Evolutionary conservation across 2,329 filamentous ascomycete genomes (phyloP).

Genomic region (Cercospora sojina): DNA sequence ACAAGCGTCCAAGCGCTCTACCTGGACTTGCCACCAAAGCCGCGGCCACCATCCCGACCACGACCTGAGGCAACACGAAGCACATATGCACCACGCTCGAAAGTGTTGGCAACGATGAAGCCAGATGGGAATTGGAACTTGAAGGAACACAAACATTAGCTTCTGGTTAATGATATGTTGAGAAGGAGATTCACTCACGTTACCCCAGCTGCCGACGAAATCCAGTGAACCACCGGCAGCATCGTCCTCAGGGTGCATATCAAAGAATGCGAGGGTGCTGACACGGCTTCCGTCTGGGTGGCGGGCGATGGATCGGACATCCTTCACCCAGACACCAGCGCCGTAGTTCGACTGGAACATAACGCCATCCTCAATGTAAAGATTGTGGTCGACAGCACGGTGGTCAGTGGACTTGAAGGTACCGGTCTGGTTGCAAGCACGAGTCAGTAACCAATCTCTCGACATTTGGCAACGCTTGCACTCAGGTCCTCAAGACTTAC

Average conservation of each 20-base stretch:
- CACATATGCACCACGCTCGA: conserved; percentile 50
- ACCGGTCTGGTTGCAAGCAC: conserved; percentile 43
- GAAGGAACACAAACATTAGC: background rate
- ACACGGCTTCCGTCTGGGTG: conserved; percentile 49
- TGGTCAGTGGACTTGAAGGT: conserved; percentile 38
- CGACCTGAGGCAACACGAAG: conserved; percentile 24
- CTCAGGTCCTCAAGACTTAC: background rate
- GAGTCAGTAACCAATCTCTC: background rate
- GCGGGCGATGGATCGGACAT: conserved; percentile 38
- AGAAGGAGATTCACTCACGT: conserved; percentile 14
- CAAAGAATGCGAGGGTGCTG: conserved; percentile 51
- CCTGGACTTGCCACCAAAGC: conserved; percentile 26
- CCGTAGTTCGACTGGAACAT: conserved; percentile 42
- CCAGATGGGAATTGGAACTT: conserved; percentile 52
- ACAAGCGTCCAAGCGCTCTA: background rate
- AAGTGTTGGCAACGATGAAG: conserved; percentile 53
- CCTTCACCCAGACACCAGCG: conserved; percentile 38
- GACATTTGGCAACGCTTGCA: background rate
- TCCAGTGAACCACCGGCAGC: conserved; percentile 40
- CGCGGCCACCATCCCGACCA: conserved; percentile 24
- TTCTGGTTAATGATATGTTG: background rate
- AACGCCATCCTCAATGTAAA: conserved; percentile 41
- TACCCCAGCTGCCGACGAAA: conserved; percentile 48
- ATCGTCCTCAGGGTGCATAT: conserved; percentile 54
- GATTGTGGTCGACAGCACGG: conserved; percentile 44